Percentiles rank a stretch among this genome's conserved stretches.
Evolutionary conservation across 2,329 filamentous ascomycete genomes (phyloP).

Genomic region (Huntiella savannae): DNA sequence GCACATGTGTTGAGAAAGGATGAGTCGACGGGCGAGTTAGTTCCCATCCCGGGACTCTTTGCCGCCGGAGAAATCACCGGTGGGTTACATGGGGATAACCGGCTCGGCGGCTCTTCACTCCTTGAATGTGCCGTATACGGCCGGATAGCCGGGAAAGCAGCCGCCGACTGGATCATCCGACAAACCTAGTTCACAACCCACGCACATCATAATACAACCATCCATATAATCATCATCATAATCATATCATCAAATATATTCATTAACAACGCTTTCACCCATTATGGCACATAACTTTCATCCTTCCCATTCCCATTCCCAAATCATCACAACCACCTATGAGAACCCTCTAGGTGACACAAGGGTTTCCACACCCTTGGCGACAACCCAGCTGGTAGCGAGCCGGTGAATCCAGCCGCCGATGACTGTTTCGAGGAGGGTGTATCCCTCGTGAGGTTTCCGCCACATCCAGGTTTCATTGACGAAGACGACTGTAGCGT

Average conservation of each 20-base stretch:
- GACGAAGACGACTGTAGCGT: conserved; percentile 14
- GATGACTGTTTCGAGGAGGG: conserved; percentile 16
- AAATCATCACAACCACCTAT: background rate
- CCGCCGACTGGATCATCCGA: conserved; percentile 17
- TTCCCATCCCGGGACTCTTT: conserved; percentile 36
- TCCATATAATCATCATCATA: background rate
- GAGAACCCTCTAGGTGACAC: background rate
- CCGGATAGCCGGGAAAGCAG: conserved; percentile 32
- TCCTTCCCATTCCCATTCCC: background rate
- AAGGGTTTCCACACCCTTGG: conserved; percentile 14
- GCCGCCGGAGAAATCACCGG: conserved; percentile 46
- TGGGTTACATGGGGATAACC: conserved; percentile 43
- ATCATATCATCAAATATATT: background rate
- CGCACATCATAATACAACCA: background rate
- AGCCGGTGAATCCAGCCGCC: conserved; percentile 18
- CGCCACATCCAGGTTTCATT: conserved; percentile 25
- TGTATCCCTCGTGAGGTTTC: conserved; percentile 14
- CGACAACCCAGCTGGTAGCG: conserved; percentile 16
- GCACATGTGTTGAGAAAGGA: conserved; percentile 28
- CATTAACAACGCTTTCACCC: too few relatives aligned
- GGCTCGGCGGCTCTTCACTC: conserved; percentile 40
- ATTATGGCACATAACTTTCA: background rate
- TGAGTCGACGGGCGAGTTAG: conserved; percentile 17
- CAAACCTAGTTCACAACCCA: too few relatives aligned
- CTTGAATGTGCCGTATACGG: conserved; percentile 47